Evolutionary conservation across 352 stramenopile genomes (phyloP).

Genomic region (Blastocystis sp.): DNA sequence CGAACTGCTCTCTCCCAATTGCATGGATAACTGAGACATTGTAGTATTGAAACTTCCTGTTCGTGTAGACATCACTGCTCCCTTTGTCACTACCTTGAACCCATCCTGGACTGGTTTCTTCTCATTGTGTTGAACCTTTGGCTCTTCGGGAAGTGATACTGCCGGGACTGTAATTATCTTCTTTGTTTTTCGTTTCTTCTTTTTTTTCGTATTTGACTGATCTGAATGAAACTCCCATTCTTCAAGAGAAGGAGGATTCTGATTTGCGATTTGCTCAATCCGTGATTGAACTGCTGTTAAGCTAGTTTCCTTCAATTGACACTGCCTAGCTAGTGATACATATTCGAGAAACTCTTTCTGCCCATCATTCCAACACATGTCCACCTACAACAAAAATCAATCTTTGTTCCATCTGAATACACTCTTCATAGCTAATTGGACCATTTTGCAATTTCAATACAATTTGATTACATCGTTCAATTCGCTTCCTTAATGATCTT

Average conservation of each 20-base stretch:
- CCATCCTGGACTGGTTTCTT: not conserved
- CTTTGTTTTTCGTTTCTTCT: slow-evolving; percentile 1
- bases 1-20: not conserved
- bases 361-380: not conserved
- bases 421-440: not conserved
- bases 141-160: not conserved
- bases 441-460: not conserved
- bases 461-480: not conserved
- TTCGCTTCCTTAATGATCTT: not conserved
- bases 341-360: slow-evolving; percentile 10
- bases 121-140: not conserved
- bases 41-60: not conserved
- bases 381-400: not conserved
- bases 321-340: not conserved
- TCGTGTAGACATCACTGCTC: not conserved
- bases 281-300: too few relatives aligned
- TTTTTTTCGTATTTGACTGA: not conserved
- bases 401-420: not conserved
- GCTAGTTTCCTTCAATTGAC: not conserved
- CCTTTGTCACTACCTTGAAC: slow-evolving; percentile 19
- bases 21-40: not conserved
- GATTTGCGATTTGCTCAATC: too few relatives aligned
- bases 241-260: too few relatives aligned
- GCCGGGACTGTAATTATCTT: not conserved
- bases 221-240: not conserved